These are phyloP conservation scores for Gynochthodes officinalis DNA, from an alignment of 257 asterid genomes.

Conservation along the genomic window DNA sequence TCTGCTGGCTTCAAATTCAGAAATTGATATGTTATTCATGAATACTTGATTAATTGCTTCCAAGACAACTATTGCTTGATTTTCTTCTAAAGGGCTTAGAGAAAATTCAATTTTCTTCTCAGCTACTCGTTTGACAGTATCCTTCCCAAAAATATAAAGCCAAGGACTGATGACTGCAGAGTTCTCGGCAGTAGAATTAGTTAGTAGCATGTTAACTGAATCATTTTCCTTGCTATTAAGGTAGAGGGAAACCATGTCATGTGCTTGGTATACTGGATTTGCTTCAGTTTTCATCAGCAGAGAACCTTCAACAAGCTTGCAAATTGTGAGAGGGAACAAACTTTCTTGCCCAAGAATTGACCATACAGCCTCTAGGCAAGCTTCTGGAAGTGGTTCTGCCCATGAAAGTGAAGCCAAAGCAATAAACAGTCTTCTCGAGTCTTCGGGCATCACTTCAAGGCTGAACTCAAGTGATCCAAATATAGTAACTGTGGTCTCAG, in stretches of 20 bases:
- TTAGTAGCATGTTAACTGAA: slow-evolving; percentile 19
- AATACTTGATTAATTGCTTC: slow-evolving; percentile 28
- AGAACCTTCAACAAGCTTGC: slow-evolving; percentile 37
- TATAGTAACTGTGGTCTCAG: slow-evolving; percentile 30
- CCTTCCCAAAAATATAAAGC: slow-evolving; percentile 34
- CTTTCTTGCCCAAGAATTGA: slow-evolving; percentile 28
- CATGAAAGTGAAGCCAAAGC: slow-evolving; percentile 35
- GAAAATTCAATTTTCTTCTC: slow-evolving; percentile 22
- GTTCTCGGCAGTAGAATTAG: slow-evolving; percentile 12
- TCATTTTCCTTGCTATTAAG: slow-evolving; percentile 28
- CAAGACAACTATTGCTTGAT: slow-evolving; percentile 21
- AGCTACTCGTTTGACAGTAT: slow-evolving; percentile 17
- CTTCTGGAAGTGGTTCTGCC: slow-evolving; percentile 37
- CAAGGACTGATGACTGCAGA: slow-evolving; percentile 30
- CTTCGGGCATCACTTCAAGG: slow-evolving; percentile 29
- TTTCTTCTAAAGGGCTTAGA: slow-evolving; percentile 17
- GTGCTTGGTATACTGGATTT: slow-evolving; percentile 28
- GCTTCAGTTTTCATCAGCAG: slow-evolving; percentile 27
- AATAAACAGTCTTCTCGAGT: slow-evolving; percentile 29
- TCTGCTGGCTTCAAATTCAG: slow-evolving; percentile 29
- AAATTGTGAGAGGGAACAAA: slow-evolving; percentile 29
- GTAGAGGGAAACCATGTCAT: slow-evolving; percentile 37
- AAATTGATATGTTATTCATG: slow-evolving; percentile 20
- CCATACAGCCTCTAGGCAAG: slow-evolving; percentile 38
- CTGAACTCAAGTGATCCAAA: slow-evolving; percentile 37